Evolutionary conservation across 2,329 filamentous ascomycete species (phyloP).

Genomic region (Penicillium glabrum): DNA sequence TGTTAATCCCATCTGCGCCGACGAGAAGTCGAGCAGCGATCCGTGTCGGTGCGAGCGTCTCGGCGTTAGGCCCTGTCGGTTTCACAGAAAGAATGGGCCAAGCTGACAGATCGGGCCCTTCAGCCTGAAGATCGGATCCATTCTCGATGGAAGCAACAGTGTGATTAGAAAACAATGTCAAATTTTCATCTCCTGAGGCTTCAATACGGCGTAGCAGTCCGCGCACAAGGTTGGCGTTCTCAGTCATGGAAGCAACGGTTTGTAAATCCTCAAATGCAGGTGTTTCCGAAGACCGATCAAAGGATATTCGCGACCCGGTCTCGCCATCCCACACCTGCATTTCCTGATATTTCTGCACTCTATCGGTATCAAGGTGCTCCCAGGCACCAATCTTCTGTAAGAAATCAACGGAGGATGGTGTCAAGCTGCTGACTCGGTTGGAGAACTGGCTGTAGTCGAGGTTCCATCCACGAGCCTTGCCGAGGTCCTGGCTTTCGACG

Average conservation of each 20-base stretch:
- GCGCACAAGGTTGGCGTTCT: constrained; percentile 86
- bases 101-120: constrained; percentile 72
- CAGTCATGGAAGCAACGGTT: constrained; percentile 92
- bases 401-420: constrained; percentile 81
- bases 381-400: constrained; percentile 82
- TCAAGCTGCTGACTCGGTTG: constrained; percentile 94
- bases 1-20: constrained; percentile 92
- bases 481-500: constrained; percentile 84
- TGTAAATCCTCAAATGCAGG: constrained; percentile 49
- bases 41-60: constrained; percentile 42
- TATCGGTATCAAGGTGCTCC: constrained; percentile 68
- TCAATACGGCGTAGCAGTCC: constrained; percentile 72
- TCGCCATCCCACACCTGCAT: constrained; percentile 99
- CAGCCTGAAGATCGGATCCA: constrained; percentile 60
- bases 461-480: constrained; percentile 65
- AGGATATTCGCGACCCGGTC: constrained; percentile 81
- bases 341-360: constrained; percentile 84
- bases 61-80: constrained; percentile 42
- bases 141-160: constrained; percentile 78
- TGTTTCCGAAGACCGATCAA: constrained; percentile 66
- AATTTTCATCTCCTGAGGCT: constrained; percentile 58
- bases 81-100: constrained; percentile 84
- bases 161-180: constrained; percentile 72
- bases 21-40: constrained; percentile 82
- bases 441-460: constrained; percentile 72